Percentiles rank a stretch among this genome's conserved stretches.
Evolutionary conservation across 1,284 basidiomycete species (phyloP).

Genomic region (Melampsora medusae): DNA sequence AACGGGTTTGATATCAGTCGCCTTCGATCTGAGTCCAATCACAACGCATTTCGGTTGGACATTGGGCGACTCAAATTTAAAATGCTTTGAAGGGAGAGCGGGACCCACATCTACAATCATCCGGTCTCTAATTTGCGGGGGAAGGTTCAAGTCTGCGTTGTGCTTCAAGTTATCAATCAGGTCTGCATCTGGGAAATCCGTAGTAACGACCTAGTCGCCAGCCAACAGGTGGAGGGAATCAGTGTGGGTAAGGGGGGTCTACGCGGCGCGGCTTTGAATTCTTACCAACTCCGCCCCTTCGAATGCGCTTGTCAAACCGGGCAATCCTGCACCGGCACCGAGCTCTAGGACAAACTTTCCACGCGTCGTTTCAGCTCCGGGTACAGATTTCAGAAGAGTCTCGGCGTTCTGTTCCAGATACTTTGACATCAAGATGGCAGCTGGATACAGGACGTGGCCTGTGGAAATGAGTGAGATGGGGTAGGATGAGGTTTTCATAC

Average conservation of each 20-base stretch:
- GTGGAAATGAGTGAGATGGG: background rate
- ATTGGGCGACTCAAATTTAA: too few species aligned
- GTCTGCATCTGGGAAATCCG: conserved; percentile 37
- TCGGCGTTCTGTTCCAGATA: conserved; percentile 22
- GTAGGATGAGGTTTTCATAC: background rate
- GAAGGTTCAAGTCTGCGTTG: conserved; percentile 26
- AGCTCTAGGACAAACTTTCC: conserved; percentile 29
- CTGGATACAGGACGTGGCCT: conserved; percentile 41
- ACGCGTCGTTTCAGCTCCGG: background rate
- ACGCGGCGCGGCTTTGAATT: background rate
- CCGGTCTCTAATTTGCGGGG: background rate
- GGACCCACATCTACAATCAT: conserved; percentile 22
- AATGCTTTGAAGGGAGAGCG: background rate
- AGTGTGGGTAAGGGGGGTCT: background rate
- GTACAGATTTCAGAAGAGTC: background rate
- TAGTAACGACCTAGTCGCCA: conserved; percentile 20
- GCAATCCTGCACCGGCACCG: conserved; percentile 30
- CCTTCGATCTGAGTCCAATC: too few species aligned
- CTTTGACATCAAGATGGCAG: conserved; percentile 14
- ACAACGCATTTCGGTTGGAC: too few species aligned
- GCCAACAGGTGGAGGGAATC: background rate
- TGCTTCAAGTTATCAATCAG: conserved; percentile 28
- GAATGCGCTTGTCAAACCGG: conserved; percentile 17
- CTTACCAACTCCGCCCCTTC: conserved; percentile 25
- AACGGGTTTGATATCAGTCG: too few species aligned